These are phyloP conservation scores for Microcyclospora tardicrescens DNA, from an alignment of 2,329 filamentous ascomycete genomes.

Conservation along the genomic window DNA sequence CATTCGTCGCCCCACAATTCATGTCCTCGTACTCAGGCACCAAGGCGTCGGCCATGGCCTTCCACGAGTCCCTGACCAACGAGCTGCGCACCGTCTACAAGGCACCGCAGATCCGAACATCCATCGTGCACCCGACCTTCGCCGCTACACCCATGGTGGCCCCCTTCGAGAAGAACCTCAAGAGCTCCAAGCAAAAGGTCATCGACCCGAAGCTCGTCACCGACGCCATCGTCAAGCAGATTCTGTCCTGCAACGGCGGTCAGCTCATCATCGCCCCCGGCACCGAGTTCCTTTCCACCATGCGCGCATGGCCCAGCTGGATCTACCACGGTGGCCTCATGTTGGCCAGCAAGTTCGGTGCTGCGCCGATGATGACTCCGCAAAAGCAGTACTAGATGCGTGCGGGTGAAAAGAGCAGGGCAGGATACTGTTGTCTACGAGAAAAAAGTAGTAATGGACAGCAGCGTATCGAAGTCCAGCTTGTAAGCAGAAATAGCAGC, in stretches of 20 bases:
- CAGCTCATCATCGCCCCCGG: slow-evolving; percentile 28
- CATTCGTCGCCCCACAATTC: slow-evolving; percentile 28
- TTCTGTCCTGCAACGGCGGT: slow-evolving; percentile 27
- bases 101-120: slow-evolving; percentile 30
- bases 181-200: slow-evolving; percentile 19
- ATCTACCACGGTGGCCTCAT: background rate
- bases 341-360: too few species aligned
- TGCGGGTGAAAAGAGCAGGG: too few species aligned
- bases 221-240: slow-evolving; percentile 32
- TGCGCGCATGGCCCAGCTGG: slow-evolving; percentile 11
- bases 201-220: slow-evolving; percentile 29
- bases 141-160: slow-evolving; percentile 27
- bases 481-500: too few species aligned
- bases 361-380: too few species aligned
- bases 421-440: too few species aligned
- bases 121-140: slow-evolving; percentile 30
- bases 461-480: too few species aligned
- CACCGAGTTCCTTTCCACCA: slow-evolving; percentile 3
- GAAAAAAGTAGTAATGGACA: too few species aligned
- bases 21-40: slow-evolving; percentile 37
- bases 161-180: slow-evolving; percentile 20
- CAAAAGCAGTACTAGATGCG: too few species aligned
- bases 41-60: slow-evolving; percentile 39
- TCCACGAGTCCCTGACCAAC: slow-evolving; percentile 37
- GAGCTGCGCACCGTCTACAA: slow-evolving; percentile 30